Conservation (phyloP, 2,329 filamentous ascomycete species). For the Colletotrichum musae region DNA sequence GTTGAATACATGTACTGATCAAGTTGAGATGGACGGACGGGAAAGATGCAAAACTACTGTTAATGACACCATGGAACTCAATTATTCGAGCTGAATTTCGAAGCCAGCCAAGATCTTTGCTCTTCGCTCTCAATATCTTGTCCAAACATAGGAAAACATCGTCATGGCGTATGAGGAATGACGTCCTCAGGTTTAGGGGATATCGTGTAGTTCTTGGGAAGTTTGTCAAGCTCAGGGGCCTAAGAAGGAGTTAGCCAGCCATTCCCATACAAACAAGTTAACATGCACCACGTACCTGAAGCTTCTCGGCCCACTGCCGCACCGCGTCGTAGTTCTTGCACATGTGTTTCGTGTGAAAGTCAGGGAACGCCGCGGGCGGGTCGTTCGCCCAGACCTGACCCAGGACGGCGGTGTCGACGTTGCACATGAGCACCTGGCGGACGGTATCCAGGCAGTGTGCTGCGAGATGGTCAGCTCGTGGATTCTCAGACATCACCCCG, state of each 20-base stretch:
- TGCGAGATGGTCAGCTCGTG: constrained; percentile 41
- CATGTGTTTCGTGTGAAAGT: constrained; percentile 73
- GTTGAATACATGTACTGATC: too few relatives aligned
- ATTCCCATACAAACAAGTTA: neutral
- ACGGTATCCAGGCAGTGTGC: constrained; percentile 74
- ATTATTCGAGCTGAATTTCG: too few relatives aligned
- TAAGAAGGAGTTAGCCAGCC: constrained; percentile 2
- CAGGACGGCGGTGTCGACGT: constrained; percentile 70
- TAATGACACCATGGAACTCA: too few relatives aligned
- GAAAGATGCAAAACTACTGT: neutral
- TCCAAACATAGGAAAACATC: neutral
- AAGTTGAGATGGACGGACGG: neutral
- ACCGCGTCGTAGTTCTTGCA: constrained; percentile 72
- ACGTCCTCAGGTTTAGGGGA: constrained; percentile 23
- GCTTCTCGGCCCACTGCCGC: constrained; percentile 65
- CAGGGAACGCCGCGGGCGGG: constrained; percentile 66
- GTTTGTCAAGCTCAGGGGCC: constrained; percentile 27
- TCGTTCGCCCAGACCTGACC: constrained; percentile 73
- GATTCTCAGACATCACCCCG: neutral
- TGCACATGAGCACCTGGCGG: constrained; percentile 75
- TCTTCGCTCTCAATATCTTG: too few relatives aligned
- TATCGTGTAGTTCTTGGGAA: constrained; percentile 24
- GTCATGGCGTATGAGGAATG: constrained; percentile 18
- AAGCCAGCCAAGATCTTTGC: too few relatives aligned
- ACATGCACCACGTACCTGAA: constrained; percentile 55